Percentiles rank a stretch among this genome's conserved stretches.
Conservation (phyloP, 331 rosid species). For the Ulmus americana region DNA sequence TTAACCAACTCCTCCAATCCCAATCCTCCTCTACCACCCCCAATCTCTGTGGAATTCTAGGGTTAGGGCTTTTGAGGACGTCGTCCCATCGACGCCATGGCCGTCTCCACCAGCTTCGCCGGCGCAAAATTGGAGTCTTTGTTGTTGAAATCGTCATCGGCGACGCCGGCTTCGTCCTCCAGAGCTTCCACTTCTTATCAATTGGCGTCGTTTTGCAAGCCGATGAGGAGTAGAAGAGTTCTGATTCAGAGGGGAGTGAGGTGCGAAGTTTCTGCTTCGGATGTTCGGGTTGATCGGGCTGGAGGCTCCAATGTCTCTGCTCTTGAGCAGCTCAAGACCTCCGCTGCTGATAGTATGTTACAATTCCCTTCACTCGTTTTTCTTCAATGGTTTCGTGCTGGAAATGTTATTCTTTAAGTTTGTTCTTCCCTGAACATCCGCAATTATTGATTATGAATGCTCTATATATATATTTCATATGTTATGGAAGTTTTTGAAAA, state of each 20-base stretch:
- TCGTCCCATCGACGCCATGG: conserved; percentile 38
- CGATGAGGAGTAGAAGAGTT: conserved; percentile 25
- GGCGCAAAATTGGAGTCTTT: conserved; percentile 63
- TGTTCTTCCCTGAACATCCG: not conserved
- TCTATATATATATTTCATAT: not conserved
- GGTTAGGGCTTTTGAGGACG: conserved; percentile 30
- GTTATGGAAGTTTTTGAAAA: not conserved
- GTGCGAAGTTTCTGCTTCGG: conserved; percentile 51
- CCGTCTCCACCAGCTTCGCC: conserved; percentile 64
- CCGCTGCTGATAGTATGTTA: conserved; percentile 70
- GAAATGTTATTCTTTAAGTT: not conserved
- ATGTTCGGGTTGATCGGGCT: conserved; percentile 29
- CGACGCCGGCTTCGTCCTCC: conserved; percentile 36
- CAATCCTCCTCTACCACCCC: not conserved
- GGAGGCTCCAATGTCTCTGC: conserved; percentile 44
- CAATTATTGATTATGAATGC: conserved; percentile 8
- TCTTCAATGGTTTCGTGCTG: not conserved
- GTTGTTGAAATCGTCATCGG: conserved; percentile 42
- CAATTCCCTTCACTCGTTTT: not conserved
- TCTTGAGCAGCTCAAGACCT: conserved; percentile 81
- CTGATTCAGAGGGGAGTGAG: conserved; percentile 51
- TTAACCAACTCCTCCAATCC: conserved; percentile 2
- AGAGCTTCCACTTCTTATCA: conserved; percentile 23
- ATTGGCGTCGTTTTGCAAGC: conserved; percentile 26
- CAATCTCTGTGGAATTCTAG: conserved; percentile 12